Base-by-base conservation (phyloP, 225 moss, liverwort and hornwort genomes). In the Neckera pumila region DNA sequence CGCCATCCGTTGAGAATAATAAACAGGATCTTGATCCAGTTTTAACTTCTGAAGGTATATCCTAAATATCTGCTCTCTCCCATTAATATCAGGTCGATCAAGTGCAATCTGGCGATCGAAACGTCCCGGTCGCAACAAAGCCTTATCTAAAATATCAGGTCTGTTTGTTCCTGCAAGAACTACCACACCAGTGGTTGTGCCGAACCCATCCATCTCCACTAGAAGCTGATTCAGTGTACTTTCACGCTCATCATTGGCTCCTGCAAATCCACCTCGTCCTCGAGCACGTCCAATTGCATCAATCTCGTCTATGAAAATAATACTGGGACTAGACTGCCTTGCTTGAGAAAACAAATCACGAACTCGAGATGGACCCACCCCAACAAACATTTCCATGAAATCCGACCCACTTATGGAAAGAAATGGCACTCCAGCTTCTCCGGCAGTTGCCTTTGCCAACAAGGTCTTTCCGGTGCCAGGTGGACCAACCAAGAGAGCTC, bases 331-430 rank as follows among this genome's bases (percentile, higher is more conserved):
- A 42, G 97, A 92, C 87, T 99, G 97, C 85, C 99, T 93, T 59
- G 99, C 99, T 93, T 99, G 99, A 40, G 99, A 96, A 90, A 99
- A 99, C 59, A 99, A 92, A 90, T 99, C 99, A 49, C 99, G 95
- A 30, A 99, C 99, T 88, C 99, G 96, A 81, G 99, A 99, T 69
- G 99, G 99, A 74, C 99, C 99, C 57, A 99, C 97, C 77, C 99
- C 99, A 51, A 97, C 97, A 93, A 99, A 99, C 97, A 99, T 99
- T 85, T 97, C 99, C 99, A 99, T 99, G 51, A 99, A 99, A 90
- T 99, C 97, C 45, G 97, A 99, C 60, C 99, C 99, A 90, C 99
- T 99, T 76, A 99, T 99, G 57, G 99, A 97, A 85, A 99, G 97
- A 87, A 99, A 99, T 63, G 97, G 99, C 76, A 99, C 99, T 86